Evolutionary conservation across 2,329 filamentous ascomycete species (phyloP).

Genomic region (Monosporascus sp.): DNA sequence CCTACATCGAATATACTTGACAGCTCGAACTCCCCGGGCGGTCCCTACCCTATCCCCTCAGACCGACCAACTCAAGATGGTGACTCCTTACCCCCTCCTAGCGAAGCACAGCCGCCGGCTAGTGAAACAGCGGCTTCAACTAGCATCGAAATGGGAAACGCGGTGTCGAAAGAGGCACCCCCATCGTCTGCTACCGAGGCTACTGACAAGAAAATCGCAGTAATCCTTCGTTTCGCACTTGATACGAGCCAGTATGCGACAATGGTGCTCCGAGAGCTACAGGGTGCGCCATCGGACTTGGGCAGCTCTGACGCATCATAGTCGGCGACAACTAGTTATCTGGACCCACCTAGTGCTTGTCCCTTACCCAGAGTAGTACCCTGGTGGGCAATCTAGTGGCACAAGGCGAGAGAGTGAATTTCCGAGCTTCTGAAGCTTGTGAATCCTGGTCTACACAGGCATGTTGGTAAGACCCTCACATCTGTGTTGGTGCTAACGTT

Average conservation of each 20-base stretch:
- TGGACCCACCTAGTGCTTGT: background rate
- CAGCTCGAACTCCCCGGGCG: background rate
- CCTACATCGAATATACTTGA: background rate
- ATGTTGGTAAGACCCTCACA: background rate
- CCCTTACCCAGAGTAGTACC: background rate
- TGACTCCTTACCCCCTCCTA: background rate
- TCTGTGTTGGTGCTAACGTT: background rate
- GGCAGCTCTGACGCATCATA: background rate
- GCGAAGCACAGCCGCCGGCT: background rate
- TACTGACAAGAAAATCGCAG: conserved; percentile 24
- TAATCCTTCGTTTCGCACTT: conserved; percentile 27
- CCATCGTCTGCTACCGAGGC: conserved; percentile 1
- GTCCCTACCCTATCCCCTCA: background rate
- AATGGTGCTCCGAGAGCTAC: conserved; percentile 27
- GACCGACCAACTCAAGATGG: background rate
- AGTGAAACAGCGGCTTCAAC: background rate
- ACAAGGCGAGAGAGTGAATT: background rate
- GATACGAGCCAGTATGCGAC: conserved; percentile 30
- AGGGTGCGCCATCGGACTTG: conserved; percentile 12
- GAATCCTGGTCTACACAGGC: background rate
- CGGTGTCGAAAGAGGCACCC: background rate
- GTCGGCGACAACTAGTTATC: background rate
- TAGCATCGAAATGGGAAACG: background rate
- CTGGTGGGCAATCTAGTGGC: background rate
- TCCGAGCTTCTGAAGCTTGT: background rate